phyloP scores from a whole-genome alignment of 352 stramenopile species.

The Phytophthora fragariae region DNA sequence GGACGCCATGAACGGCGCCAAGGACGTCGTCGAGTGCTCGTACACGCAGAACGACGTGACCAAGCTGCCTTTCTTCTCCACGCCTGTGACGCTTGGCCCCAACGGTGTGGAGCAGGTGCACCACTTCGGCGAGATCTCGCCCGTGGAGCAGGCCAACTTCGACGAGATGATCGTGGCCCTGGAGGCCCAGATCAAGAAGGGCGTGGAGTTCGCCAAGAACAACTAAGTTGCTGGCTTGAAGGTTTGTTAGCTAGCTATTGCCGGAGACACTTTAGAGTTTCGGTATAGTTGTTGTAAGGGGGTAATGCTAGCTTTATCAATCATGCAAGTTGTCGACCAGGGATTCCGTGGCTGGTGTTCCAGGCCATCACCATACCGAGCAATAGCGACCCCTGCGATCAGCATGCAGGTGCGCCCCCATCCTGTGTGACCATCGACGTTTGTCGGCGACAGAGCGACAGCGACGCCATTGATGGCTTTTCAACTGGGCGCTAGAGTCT shows the following conservation, averaged over 20 bases:
- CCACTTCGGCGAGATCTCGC: conserved; percentile 90
- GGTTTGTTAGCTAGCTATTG: conserved; percentile 8
- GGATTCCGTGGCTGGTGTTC: no score
- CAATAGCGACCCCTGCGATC: no score
- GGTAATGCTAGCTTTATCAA: no score
- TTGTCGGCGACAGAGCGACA: no score
- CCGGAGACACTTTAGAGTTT: no score
- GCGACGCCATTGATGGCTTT: no score
- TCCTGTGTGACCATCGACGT: no score
- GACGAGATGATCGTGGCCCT: conserved; percentile 91
- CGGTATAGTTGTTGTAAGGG: no score
- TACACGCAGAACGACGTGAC: conserved; percentile 98
- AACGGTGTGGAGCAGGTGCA: conserved; percentile 97
- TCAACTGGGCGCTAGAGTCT: no score
- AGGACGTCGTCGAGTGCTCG: conserved; percentile 96
- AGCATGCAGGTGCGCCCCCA: no score
- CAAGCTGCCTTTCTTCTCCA: conserved; percentile 96
- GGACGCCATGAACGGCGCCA: conserved; percentile 94
- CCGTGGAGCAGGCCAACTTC: conserved; percentile 88
- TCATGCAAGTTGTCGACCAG: no score
- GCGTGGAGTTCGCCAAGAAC: conserved; percentile 88
- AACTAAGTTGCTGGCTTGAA: conserved; percentile 27
- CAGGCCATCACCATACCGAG: no score
- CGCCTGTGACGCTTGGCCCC: conserved; percentile 95
- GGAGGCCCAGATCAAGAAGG: conserved; percentile 90